Base-by-base conservation (phyloP, 2,329 filamentous ascomycete species). In the Trichoderma sp. region DNA sequence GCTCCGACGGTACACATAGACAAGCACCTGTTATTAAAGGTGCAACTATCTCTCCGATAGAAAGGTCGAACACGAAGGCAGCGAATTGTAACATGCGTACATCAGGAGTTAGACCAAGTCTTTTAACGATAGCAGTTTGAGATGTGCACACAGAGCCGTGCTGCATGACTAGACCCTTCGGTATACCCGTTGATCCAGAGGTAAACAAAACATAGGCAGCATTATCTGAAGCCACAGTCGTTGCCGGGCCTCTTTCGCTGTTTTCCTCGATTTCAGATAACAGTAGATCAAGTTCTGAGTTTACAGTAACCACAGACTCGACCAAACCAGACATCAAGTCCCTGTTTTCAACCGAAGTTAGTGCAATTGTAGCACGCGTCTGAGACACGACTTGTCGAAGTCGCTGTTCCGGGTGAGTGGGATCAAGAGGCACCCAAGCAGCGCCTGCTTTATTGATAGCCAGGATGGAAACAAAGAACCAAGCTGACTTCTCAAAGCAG, bases 141-240 rank as follows among this genome's bases (percentile, higher is more conserved):
- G 67, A 74, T 12, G 75, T 75, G 56, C 64, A 53, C 18, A 76
- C 31, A 3, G 77, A 77, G 7, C 64, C 73, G 50, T 81, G 80
- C 33, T 78, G 77, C 29, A 80, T 75, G 4, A 79, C 69, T 3
- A 80, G 71, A 3, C 79, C 79, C 41, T 81, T 81, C 1, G 80
- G 79, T 6, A 63, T 76, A 7, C 80, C 80, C 1, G 80, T 81
- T 5, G 76, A 77, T 11, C 80, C 80, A 2, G 79, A 80, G 0
- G 80, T 81, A 31, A 81, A 81, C 0, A 81, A 45, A 2, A 81
- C 72, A 50, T 80, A 81, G 0, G 76, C 78, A 8, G 74, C 73
- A 11, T 79, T 64, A 12, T 66, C 50, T 18, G 77, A 66, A 24
- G 53, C 59, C 4, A 67, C 63, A 8, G 62, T 12, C 4, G 53